Evolutionary conservation across 2,329 filamentous ascomycete genomes (phyloP), one percentile per base, ranked within the genome.

Genomic region (Colletotrichum chlorophyti): DNA sequence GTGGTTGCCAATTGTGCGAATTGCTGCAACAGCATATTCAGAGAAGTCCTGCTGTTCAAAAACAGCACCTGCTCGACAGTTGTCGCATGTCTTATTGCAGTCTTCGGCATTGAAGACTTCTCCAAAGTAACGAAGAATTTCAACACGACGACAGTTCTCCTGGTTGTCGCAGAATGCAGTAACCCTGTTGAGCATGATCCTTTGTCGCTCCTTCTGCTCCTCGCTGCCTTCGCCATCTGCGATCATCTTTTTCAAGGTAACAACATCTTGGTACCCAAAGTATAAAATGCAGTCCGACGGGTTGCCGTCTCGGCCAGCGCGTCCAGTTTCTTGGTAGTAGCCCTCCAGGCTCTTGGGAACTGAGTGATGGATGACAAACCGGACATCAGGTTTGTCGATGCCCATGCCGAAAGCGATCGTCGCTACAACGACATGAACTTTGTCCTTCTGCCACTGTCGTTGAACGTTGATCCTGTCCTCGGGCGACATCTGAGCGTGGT

Each of bases 321-420:
- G 90, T 1, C 95, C 95, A 40, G 95, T 99, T 73, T 99, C 95
- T 71, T 99, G 95, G 69, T 99, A 99, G 72, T 99, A 99, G 1
- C 95, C 95, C 75, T 99, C 95, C 51, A 99, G 78, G 66, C 92
- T 97, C 74, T 99, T 98, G 1, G 95, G 95, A 6, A 99, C 81
- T 38, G 88, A 91, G 67, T 96, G 89, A 69, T 99, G 96, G 35
- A 99, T 91, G 29, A 99, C 95, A 70, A 96, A 99, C 24, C 95
- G 90, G 43, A 99, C 95, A 70, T 99, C 90, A 1, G 93, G 86
- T 72, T 99, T 99, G 78, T 99, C 95, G 64, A 99, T 99, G n/a
- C 95, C 95, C 95, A 99, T 99, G 6, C 95, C 95, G 70, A 99
- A 99, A 21, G 95, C 95, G 72, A 99, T 98, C 0, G 95, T 99